Conservation (phyloP, 1,139 yeast genomes). For the Protomyces arabidopsidicola region DNA sequence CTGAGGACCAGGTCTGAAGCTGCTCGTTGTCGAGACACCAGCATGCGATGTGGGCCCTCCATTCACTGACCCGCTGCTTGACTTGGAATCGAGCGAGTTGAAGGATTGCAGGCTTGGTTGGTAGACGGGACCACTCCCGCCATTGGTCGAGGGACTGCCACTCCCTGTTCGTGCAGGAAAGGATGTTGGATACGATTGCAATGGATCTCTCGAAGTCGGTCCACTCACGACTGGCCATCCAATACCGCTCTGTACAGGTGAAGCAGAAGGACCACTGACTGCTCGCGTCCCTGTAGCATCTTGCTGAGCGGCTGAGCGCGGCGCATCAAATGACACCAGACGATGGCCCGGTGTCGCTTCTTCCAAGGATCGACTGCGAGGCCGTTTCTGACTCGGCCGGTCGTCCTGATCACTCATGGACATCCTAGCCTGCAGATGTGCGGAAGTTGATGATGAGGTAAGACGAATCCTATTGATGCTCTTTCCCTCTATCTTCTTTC, state of each 20-base stretch:
- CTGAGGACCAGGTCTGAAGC: constrained; percentile 35
- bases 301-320: too few species aligned
- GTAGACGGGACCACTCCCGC: neutral
- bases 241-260: neutral
- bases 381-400: neutral
- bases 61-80: neutral
- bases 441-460: too few species aligned
- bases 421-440: too few species aligned
- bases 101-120: neutral
- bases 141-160: neutral
- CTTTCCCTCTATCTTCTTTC: too few species aligned
- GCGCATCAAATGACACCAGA: too few species aligned
- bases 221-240: neutral
- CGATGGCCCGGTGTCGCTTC: too few species aligned
- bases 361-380: neutral
- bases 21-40: neutral
- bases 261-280: too few species aligned
- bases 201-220: neutral
- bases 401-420: too few species aligned
- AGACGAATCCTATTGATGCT: too few species aligned
- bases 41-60: neutral
- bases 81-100: neutral
- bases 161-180: neutral
- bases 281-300: too few species aligned
- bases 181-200: neutral